These are phyloP conservation scores for Scutellaria galericulata DNA, from an alignment of 257 asterid genomes.

Conservation along the genomic window DNA sequence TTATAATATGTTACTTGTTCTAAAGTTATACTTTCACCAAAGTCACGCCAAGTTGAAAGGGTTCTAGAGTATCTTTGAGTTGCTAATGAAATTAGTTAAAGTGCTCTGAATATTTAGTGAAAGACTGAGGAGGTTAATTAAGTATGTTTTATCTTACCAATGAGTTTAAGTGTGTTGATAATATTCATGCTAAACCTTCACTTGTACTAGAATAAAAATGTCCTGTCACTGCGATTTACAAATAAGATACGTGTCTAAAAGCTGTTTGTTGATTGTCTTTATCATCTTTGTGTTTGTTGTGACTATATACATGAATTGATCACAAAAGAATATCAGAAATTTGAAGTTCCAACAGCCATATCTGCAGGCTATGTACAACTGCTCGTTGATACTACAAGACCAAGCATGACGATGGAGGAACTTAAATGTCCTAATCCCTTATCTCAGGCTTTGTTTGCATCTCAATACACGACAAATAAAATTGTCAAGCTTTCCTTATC, in stretches of 20 bases:
- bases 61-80: neutral
- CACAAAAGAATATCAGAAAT: conserved; percentile 78
- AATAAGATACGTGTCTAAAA: conserved; percentile 3
- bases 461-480: conserved; percentile 86
- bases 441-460: conserved; percentile 74
- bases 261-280: conserved; percentile 28
- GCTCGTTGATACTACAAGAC: conserved; percentile 77
- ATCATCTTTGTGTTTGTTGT: conserved; percentile 23
- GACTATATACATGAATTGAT: conserved; percentile 65
- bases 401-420: conserved; percentile 76
- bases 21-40: neutral
- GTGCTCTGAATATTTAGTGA: neutral
- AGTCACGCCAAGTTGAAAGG: neutral
- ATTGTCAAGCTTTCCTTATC: conserved; percentile 58
- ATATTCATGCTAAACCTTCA: conserved; percentile 23
- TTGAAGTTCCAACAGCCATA: conserved; percentile 94
- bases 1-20: conserved; percentile 1
- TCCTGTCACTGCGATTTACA: conserved; percentile 8
- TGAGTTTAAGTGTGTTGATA: neutral
- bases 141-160: neutral
- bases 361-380: conserved; percentile 84
- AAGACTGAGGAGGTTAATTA: neutral
- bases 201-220: conserved; percentile 1
- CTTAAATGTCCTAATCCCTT: conserved; percentile 64
- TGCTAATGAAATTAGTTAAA: neutral